A percentile compares a stretch with the other conserved stretches of the same genome.
Conservation (phyloP, 2,329 filamentous ascomycete species). For the Shiraia sp. region DNA sequence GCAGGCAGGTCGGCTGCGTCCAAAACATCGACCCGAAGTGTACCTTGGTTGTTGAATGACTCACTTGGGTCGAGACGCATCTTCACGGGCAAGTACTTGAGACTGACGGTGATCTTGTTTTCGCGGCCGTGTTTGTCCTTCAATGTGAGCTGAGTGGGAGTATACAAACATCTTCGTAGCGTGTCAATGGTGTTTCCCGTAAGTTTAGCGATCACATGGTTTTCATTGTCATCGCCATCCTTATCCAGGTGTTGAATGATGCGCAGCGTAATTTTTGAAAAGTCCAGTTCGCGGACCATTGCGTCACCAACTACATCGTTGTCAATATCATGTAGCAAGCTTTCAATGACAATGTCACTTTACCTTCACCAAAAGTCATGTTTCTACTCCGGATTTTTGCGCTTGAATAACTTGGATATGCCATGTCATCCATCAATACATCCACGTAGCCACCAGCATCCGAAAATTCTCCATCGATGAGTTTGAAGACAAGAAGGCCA, state of each 20-base stretch:
- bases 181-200: constrained; percentile 84
- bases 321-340: constrained; percentile 21
- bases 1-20: constrained; percentile 87
- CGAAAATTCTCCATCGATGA: constrained; percentile 85
- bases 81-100: constrained; percentile 92
- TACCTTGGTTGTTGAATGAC: constrained; percentile 99
- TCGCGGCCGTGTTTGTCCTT: constrained; percentile 75
- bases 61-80: constrained; percentile 94
- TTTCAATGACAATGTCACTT: no score
- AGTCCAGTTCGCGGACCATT: constrained; percentile 95
- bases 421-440: constrained; percentile 91
- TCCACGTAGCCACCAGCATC: constrained; percentile 78
- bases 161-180: constrained; percentile 88
- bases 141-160: constrained; percentile 79
- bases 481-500: constrained; percentile 90
- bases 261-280: constrained; percentile 88
- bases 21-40: constrained; percentile 87
- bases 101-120: constrained; percentile 83
- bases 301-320: constrained; percentile 72
- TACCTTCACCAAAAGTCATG: constrained; percentile 80
- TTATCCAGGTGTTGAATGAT: constrained; percentile 79
- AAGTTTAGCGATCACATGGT: constrained; percentile 79
- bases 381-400: constrained; percentile 71
- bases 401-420: constrained; percentile 85
- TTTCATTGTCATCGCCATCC: constrained; percentile 68